Evolutionary conservation across 2,329 filamentous ascomycete species (phyloP), one percentile per base, ranked within the genome.

Genomic region (Penicillium vulpinum): DNA sequence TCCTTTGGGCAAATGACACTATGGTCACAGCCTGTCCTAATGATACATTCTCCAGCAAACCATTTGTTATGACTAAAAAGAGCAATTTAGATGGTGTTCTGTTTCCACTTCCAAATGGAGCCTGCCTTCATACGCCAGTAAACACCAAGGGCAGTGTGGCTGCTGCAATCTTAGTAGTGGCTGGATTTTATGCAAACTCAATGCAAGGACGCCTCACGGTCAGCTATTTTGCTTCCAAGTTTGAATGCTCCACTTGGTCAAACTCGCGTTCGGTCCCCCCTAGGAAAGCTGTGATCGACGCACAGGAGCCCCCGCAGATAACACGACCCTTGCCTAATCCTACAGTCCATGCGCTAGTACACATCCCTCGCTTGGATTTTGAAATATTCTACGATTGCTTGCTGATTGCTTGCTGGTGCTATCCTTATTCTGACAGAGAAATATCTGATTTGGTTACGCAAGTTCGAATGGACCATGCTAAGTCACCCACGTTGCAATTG

Each of bases 311-410:
- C 36, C 41, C 40, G 45, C 40, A 41, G 26, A 28, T 35, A 22
- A 33, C n/a, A n/a, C 15, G 31, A 38, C 58, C 58, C 54, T 57
- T 63, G 35, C 54, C 40, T 58, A 11, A 21, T 29, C 41, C 40
- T 47, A 38, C 31, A 15, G 40, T 10, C 31, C 22, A 22, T 52
- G 39, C 50, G n/a, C 15, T 28, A 46, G 50, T 21, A 33, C 41
- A 47, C 47, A 38, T 31, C 41, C 41, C 38, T 35, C 31, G 8
- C 43, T 26, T 40, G 36, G 26, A 21, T 7, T 53, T 54, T 8
- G 28, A 24, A 10, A n/a, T 33, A 4, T 10, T 21, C 5, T n/a
- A n/a, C n/a, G n/a, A n/a, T n/a, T n/a, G n/a, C n/a, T n/a, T n/a
- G n/a, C 38, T 1, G 18, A 5, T 26, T 15, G 7, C 35, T 45